Conservation (phyloP, 805 yeast species). For the Lipomyces yamadae region DNA sequence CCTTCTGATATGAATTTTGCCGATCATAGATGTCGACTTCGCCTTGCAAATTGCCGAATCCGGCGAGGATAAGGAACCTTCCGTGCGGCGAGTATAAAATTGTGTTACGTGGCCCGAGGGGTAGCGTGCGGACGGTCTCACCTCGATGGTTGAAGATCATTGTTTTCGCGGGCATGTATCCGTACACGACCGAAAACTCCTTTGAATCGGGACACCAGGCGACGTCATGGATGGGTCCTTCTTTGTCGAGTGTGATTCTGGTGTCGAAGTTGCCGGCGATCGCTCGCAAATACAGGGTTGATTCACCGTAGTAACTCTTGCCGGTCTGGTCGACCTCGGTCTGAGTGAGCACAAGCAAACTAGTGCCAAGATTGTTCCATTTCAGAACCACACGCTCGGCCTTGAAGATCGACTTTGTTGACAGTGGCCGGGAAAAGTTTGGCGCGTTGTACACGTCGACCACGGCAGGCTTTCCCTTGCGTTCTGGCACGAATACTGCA, state of each 20-base stretch:
- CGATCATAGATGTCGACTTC: slow-evolving; percentile 94
- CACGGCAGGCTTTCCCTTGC: slow-evolving; percentile 84
- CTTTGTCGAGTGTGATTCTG: slow-evolving; percentile 82
- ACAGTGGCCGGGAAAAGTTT: slow-evolving; percentile 73
- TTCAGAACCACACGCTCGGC: slow-evolving; percentile 90
- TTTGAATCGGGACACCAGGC: slow-evolving; percentile 96
- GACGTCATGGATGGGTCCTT: slow-evolving; percentile 97
- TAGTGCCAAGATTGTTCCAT: slow-evolving; percentile 96
- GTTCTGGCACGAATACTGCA: slow-evolving; percentile 89
- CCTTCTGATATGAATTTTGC: slow-evolving; percentile 77
- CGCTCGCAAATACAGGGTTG: slow-evolving; percentile 85
- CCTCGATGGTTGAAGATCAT: slow-evolving; percentile 95
- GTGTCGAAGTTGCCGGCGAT: slow-evolving; percentile 92
- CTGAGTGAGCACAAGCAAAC: slow-evolving; percentile 87
- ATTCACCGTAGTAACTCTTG: slow-evolving; percentile 95
- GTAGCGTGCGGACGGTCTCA: slow-evolving; percentile 77
- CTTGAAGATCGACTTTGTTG: slow-evolving; percentile 88
- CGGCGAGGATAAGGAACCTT: slow-evolving; percentile 87
- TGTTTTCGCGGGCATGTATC: slow-evolving; percentile 96
- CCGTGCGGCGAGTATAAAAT: slow-evolving; percentile 93
- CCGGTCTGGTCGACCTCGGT: slow-evolving; percentile 95
- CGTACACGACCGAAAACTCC: slow-evolving; percentile 96
- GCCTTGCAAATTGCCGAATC: slow-evolving; percentile 98
- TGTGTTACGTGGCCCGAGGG: slow-evolving; percentile 87
- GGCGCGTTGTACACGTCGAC: slow-evolving; percentile 85